Evolutionary conservation across 768 basidiomycete species (phyloP).

Genomic region (Panus rudis): DNA sequence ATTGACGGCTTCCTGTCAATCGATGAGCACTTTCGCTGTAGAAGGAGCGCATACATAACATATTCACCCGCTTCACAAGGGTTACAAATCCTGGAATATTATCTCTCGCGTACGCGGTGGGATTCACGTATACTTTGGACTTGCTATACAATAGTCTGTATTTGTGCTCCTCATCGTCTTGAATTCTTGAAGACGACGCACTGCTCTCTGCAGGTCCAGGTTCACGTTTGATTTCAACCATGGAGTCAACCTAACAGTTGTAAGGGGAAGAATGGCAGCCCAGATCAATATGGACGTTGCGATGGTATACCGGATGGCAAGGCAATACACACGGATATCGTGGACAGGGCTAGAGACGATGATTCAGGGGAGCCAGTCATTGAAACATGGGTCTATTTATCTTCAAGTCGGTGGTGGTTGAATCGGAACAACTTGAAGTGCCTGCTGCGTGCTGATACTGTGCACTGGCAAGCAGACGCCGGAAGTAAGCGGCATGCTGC

Average conservation of each 20-base stretch:
- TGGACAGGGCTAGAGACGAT: constrained; percentile 18
- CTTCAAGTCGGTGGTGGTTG: no score
- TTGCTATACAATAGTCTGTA: constrained; percentile 82
- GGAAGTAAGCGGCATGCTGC: no score
- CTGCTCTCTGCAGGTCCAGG: constrained; percentile 8
- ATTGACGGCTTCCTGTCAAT: constrained; percentile 58
- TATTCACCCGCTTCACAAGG: constrained; percentile 78
- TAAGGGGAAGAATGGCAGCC: no score
- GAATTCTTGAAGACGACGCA: constrained; percentile 1
- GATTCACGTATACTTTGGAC: constrained; percentile 93
- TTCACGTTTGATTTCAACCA: constrained; percentile 25
- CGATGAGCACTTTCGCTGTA: constrained; percentile 2
- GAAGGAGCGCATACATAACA: constrained; percentile 2
- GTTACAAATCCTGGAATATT: constrained; percentile 93
- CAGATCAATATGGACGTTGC: no score
- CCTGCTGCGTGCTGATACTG: no score
- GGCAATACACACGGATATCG: no score
- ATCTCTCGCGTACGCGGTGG: constrained; percentile 85
- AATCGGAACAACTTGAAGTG: no score
- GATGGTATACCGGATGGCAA: no score
- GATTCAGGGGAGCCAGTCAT: constrained; percentile 4
- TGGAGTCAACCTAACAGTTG: constrained; percentile 20
- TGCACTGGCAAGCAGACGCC: no score
- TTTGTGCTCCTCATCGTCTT: constrained; percentile 36
- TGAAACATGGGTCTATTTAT: no score